Conservation (phyloP, 2,329 filamentous ascomycete genomes). For the Calonectria honghensis region DNA sequence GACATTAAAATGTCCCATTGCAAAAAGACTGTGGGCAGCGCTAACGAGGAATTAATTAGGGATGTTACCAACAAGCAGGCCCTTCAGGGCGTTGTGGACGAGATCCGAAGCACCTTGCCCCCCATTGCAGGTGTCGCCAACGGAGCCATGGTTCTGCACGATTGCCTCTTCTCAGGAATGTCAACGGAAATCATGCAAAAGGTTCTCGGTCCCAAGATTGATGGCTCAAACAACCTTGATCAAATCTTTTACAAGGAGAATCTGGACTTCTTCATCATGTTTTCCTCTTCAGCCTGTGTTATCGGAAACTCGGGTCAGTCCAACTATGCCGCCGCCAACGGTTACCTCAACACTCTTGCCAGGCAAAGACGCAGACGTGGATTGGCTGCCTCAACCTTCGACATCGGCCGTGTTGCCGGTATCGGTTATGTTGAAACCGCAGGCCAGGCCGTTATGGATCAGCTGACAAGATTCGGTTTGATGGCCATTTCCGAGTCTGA, state of each 20-base stretch:
- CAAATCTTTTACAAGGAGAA: conserved; percentile 7
- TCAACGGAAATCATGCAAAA: background rate
- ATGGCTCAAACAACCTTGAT: conserved; percentile 27
- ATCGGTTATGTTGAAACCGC: conserved; percentile 1
- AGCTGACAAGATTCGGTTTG: conserved; percentile 3
- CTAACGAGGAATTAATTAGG: background rate
- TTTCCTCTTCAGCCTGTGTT: conserved; percentile 29
- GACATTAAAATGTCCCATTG: background rate
- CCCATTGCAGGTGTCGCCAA: conserved; percentile 36
- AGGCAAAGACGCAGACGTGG: conserved; percentile 30
- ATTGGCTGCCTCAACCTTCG: conserved; percentile 59
- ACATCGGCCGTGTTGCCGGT: conserved; percentile 1
- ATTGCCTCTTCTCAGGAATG: conserved; percentile 22
- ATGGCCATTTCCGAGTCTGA: background rate
- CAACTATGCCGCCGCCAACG: conserved; percentile 36
- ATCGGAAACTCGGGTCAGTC: conserved; percentile 37
- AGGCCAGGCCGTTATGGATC: background rate
- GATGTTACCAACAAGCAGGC: background rate
- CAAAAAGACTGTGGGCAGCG: background rate
- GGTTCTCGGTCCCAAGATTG: conserved; percentile 35
- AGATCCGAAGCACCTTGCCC: background rate
- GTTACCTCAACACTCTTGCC: conserved; percentile 28
- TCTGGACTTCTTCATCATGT: conserved; percentile 41
- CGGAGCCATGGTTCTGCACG: conserved; percentile 34
- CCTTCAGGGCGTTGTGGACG: background rate